Percentiles rank a stretch among this genome's conserved stretches.
Conservation (phyloP, 1,284 basidiomycete genomes). For the Tilletia indica region DNA sequence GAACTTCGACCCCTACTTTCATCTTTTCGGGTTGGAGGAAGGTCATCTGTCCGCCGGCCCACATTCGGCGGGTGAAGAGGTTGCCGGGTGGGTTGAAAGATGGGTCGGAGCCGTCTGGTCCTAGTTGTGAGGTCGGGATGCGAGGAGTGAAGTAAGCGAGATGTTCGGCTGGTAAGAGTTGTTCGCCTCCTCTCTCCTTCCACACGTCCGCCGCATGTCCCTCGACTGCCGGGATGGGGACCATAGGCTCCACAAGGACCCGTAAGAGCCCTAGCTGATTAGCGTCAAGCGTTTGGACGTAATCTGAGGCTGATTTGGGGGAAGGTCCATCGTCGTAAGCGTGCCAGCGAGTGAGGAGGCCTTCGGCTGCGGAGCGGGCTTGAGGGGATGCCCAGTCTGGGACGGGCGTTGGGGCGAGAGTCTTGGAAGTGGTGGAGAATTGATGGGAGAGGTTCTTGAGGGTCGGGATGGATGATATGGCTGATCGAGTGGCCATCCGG, state of each 20-base stretch:
- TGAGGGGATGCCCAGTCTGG: constrained; percentile 1
- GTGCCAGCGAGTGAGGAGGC: background rate
- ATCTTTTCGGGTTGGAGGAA: constrained; percentile 2
- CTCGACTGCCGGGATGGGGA: background rate
- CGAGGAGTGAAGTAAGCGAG: constrained; percentile 25
- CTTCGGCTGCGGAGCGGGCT: background rate
- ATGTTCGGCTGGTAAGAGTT: constrained; percentile 14
- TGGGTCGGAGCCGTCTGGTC: constrained; percentile 24
- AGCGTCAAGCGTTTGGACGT: background rate
- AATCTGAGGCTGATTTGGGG: background rate
- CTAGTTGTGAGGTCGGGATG: constrained; percentile 8
- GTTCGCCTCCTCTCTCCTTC: background rate
- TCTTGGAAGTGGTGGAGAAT: background rate
- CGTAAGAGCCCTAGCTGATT: constrained; percentile 12
- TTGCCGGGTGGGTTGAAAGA: constrained; percentile 25
- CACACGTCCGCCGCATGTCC: too few relatives aligned
- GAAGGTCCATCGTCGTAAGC: background rate
- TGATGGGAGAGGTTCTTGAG: background rate
- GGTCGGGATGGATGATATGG: too few relatives aligned
- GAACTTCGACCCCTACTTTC: constrained; percentile 4
- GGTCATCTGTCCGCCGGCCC: constrained; percentile 27
- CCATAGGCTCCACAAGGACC: constrained; percentile 10
- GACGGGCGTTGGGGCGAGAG: background rate
- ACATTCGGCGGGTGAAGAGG: constrained; percentile 24
- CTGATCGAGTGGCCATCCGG: too few relatives aligned